Evolutionary conservation across 1,284 basidiomycete species (phyloP).

Genomic region (Xerocomus cyaneibrunnescens): DNA sequence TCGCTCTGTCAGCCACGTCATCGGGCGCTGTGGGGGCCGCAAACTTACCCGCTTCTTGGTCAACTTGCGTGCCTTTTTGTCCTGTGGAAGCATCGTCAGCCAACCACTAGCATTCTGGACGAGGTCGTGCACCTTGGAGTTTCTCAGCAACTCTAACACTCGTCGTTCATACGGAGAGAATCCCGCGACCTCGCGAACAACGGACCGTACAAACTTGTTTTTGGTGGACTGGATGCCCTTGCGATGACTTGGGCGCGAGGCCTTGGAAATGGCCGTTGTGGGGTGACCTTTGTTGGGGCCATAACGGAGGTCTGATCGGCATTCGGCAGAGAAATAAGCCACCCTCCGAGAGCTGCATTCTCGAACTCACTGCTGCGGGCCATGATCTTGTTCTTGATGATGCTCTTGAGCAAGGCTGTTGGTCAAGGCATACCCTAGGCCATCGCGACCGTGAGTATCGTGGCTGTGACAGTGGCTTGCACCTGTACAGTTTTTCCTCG

Average conservation of each 20-base stretch:
- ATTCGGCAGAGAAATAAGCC: conserved; percentile 9
- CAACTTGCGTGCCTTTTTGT: conserved; percentile 97
- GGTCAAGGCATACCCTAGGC: too few species aligned
- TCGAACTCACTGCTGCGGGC: conserved; percentile 62
- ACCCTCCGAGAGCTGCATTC: neutral
- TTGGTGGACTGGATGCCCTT: conserved; percentile 88
- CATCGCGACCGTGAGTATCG: conserved; percentile 23
- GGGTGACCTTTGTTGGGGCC: conserved; percentile 94
- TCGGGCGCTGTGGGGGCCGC: neutral
- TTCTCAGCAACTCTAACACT: conserved; percentile 98
- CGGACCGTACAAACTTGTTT: conserved; percentile 88
- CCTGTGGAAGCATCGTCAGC: conserved; percentile 46
- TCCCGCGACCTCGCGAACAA: conserved; percentile 94
- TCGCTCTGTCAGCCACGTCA: neutral
- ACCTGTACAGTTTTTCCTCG: conserved; percentile 44
- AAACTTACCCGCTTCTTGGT: conserved; percentile 93
- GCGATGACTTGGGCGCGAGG: conserved; percentile 82
- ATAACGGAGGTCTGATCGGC: conserved; percentile 74
- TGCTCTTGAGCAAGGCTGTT: conserved; percentile 32
- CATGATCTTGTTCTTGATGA: conserved; percentile 68
- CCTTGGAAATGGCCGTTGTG: conserved; percentile 84
- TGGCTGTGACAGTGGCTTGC: conserved; percentile 36
- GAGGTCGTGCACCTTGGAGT: conserved; percentile 80
- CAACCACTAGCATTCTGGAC: neutral
- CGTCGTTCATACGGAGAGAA: conserved; percentile 99